Evolutionary conservation across 139 green algal species (phyloP).

Genomic region (Chlorella vulgaris): DNA sequence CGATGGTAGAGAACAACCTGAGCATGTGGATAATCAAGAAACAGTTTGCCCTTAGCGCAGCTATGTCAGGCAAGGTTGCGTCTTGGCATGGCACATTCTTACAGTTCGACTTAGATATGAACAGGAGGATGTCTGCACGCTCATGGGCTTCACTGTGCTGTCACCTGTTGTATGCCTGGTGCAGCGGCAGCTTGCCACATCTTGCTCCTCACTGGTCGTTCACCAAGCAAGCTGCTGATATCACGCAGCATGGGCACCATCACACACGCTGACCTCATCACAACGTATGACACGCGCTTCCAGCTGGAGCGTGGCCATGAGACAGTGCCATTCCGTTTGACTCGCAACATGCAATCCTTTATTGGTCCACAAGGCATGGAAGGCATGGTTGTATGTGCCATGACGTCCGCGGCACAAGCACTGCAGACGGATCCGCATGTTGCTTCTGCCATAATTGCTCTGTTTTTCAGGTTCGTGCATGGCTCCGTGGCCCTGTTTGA

Average conservation of each 20-base stretch:
- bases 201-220: slow-evolving; percentile 84
- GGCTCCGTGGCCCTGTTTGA: too few relatives aligned
- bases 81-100: background rate
- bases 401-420: slow-evolving; percentile 68
- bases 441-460: slow-evolving; percentile 66
- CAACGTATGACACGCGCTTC: slow-evolving; percentile 65
- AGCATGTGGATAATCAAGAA: slow-evolving; percentile 95
- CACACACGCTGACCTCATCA: slow-evolving; percentile 88
- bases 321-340: slow-evolving; percentile 96
- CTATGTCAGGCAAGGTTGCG: slow-evolving; percentile 47
- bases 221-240: slow-evolving; percentile 91
- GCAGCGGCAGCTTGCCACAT: slow-evolving; percentile 82
- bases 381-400: slow-evolving; percentile 72
- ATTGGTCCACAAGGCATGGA: slow-evolving; percentile 96
- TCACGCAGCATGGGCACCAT: slow-evolving; percentile 81
- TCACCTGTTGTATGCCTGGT: background rate
- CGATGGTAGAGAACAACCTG: slow-evolving; percentile 80
- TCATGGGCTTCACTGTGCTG: background rate
- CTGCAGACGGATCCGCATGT: slow-evolving; percentile 47
- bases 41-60: slow-evolving; percentile 86
- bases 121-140: background rate
- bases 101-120: background rate
- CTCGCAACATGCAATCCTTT: slow-evolving; percentile 94
- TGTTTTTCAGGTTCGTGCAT: slow-evolving; percentile 68
- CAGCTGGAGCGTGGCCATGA: slow-evolving; percentile 75